Base-by-base conservation (phyloP, 306 rosid species). In the Medicago lupulina region DNA sequence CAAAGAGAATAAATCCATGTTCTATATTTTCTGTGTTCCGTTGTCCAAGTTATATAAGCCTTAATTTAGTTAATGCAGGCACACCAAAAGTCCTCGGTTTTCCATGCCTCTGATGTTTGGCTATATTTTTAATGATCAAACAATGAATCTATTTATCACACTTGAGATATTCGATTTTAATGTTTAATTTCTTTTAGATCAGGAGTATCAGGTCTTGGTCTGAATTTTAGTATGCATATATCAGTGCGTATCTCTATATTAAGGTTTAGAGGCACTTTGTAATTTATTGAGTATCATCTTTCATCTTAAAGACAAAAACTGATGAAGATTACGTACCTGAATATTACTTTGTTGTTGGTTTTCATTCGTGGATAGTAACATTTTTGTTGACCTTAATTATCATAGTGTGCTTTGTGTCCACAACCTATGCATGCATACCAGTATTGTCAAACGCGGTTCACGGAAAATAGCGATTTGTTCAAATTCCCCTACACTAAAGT, bases 341-440 rank as follows among this genome's bases (percentile, higher is more conserved):
- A 31, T 15, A 41, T 67, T 36, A 59, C 65, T 67, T 23, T 41
- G 4, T 64, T 61, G 38, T 14, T 17, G n/a, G n/a, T 9, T 9
- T 43, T n/a, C 75, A 57, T 6, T 19, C 12, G 8, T 13, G 15
- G 50, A 43, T 41, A 47, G 49, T 19, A 50, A 66, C 47, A 46
- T 65, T 17, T 70, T 14, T 11, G 44, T 53, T 67, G 50, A 53
- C 51, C 9, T 40, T 46, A n/a, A n/a, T n/a, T n/a, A 13, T 25
- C 17, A 47, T 46, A 38, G 55, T 57, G 4, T 25, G 40, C 38
- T n/a, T n/a, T 19, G 65, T 57, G 59, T 68, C 25, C 16, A 51
- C 74, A 73, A 76, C 50, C 57, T 69, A 46, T 46, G 23, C 70
- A 66, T 71, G 75, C 59, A 53, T 17, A 53, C 11, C 21, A 53